A percentile compares a stretch with the other conserved stretches of the same genome.
phyloP scores from a whole-genome alignment of 768 basidiomycete species.

The Mycena crocata region DNA sequence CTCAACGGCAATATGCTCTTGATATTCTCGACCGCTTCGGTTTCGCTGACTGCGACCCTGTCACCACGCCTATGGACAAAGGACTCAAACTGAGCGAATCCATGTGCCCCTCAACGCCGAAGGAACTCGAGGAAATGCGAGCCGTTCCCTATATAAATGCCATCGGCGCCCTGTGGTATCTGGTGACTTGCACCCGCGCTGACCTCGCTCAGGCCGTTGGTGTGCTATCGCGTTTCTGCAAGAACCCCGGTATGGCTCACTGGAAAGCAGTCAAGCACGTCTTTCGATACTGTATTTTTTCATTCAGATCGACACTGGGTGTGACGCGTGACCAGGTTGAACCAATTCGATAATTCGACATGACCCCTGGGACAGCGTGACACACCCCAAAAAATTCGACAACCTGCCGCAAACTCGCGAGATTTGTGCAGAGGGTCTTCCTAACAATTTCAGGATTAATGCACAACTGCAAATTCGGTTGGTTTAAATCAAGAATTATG shows the following conservation, averaged over 20 bases:
- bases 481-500: too few relatives aligned
- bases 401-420: too few relatives aligned
- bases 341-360: too few relatives aligned
- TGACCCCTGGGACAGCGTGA: too few relatives aligned
- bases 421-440: too few relatives aligned
- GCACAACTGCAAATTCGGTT: too few relatives aligned
- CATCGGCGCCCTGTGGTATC: not conserved
- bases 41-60: constrained; percentile 8
- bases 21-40: constrained; percentile 39
- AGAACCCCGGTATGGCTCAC: not conserved
- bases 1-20: constrained; percentile 36
- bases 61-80: not conserved
- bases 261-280: not conserved
- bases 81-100: not conserved
- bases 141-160: not conserved
- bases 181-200: not conserved
- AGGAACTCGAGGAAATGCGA: not conserved
- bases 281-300: too few relatives aligned
- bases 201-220: not conserved
- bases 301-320: too few relatives aligned
- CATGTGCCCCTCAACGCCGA: not conserved
- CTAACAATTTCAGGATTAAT: too few relatives aligned
- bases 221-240: not conserved
- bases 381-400: too few relatives aligned
- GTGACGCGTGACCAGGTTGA: too few relatives aligned